Evolutionary conservation across 2,329 filamentous ascomycete genomes (phyloP), one percentile per base, ranked within the genome.

Genomic region (Exophiala xenobiotica): DNA sequence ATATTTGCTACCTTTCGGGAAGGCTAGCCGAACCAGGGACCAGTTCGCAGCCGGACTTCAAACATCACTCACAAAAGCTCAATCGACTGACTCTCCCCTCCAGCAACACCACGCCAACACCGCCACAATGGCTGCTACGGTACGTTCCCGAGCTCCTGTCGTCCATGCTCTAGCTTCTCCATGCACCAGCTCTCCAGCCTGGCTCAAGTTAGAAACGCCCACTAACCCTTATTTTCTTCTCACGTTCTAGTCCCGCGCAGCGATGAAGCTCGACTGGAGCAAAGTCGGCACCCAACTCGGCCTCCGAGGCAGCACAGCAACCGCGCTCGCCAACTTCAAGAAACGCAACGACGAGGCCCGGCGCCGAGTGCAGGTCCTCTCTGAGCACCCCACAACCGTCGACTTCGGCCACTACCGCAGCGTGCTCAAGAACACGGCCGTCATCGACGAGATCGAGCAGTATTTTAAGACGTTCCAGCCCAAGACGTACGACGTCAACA

Each of bases 271-370:
- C 82, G 93, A 99, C 86, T 99, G 93, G 93, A 84, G 84, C 78
- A 93, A 95, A 79, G 84, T 99, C 70, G 87, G 87, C 76, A 84
- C 82, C 77, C 95, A 92, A 70, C 90, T 99, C 68, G 92, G 92
- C 74, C 90, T 99, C 74, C 89, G 89, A 74, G 93, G 93, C 73
- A 88, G 90, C 79, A 99, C 93, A 64, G 91, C 89, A 64, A 78
- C 86, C 67, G 87, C 92, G 58, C 90, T 99, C 58, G 87, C 92
- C 73, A 83, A 89, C 63, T 99, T 99, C 87, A 99, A 99, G 85
- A 93, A 96, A 85, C 91, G 93, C 78, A 96, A 97, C 81, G 93
- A 99, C 72, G 91, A 96, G 73, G 92, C 90, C 70, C 91, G 92
- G 77, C 92, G 93, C 79, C 92, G 92, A 78, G 81, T 99, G 57